Evolutionary conservation across 192 early-diverging fungal genomes (phyloP).

Genomic region (Blastocladiella britannica): DNA sequence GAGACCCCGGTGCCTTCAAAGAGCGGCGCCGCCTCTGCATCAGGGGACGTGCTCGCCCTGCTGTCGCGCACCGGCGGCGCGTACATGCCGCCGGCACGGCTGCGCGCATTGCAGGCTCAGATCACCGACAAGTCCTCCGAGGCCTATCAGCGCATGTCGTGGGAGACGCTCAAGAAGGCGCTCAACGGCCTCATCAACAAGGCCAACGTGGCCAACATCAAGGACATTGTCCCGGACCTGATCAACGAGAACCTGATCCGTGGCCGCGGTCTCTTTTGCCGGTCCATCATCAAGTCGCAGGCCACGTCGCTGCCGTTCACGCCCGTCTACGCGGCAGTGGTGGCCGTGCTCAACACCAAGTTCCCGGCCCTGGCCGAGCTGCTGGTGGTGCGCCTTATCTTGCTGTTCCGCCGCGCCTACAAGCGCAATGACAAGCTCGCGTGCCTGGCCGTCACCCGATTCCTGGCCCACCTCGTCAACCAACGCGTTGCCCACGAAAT

Average conservation of each 20-base stretch:
- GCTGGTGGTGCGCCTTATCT: constrained; percentile 55
- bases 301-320: constrained; percentile 70
- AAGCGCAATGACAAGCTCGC: constrained; percentile 72
- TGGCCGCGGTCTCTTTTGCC: constrained; percentile 69
- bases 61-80: constrained; percentile 48
- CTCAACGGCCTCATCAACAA: constrained; percentile 93
- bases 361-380: constrained; percentile 78
- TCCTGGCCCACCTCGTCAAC: constrained; percentile 83
- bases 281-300: constrained; percentile 76
- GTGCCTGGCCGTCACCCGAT: constrained; percentile 64
- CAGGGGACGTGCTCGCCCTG: too few species aligned
- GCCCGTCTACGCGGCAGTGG: constrained; percentile 69
- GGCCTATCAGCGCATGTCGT: constrained; percentile 70
- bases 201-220: constrained; percentile 72
- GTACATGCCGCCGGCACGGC: constrained; percentile 66
- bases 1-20: too few species aligned
- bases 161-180: constrained; percentile 84
- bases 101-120: constrained; percentile 44
- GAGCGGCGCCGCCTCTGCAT: too few species aligned
- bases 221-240: constrained; percentile 68
- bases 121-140: constrained; percentile 44
- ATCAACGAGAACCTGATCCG: constrained; percentile 80
- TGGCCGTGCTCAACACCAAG: constrained; percentile 82
- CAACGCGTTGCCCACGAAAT: constrained; percentile 76
- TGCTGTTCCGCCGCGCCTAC: constrained; percentile 80